Conservation (phyloP, 2,329 filamentous ascomycete genomes). For the Malbranchea zuffiana region DNA sequence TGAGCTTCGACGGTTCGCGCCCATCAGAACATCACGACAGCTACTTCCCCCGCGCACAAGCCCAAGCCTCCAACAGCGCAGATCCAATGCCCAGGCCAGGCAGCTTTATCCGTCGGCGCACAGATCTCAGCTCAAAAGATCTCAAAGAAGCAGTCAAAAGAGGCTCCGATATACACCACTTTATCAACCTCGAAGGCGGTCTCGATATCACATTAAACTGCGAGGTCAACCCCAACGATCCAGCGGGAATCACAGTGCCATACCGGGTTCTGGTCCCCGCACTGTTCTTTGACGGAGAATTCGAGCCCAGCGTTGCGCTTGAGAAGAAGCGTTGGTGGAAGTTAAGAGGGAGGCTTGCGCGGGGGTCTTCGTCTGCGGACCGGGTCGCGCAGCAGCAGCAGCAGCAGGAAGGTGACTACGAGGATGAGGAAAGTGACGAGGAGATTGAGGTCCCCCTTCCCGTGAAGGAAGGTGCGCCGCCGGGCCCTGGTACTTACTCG, state of each 20-base stretch:
- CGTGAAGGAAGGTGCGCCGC: no score
- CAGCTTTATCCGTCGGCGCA: slow-evolving; percentile 57
- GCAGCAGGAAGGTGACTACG: slow-evolving; percentile 1
- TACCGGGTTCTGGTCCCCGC: slow-evolving; percentile 80
- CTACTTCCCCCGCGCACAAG: slow-evolving; percentile 22
- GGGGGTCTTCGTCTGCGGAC: not conserved
- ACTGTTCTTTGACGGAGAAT: slow-evolving; percentile 44
- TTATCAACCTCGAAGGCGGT: slow-evolving; percentile 67
- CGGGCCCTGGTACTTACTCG: not conserved
- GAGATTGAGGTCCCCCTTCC: slow-evolving; percentile 8
- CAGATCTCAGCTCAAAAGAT: slow-evolving; percentile 54
- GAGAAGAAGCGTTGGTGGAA: slow-evolving; percentile 31
- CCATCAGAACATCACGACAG: slow-evolving; percentile 24
- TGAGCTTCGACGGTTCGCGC: slow-evolving; percentile 28
- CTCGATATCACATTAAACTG: slow-evolving; percentile 82
- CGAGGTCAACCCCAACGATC: slow-evolving; percentile 76
- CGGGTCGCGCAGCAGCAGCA: slow-evolving; percentile 20
- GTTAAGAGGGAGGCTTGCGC: not conserved
- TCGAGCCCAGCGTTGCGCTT: slow-evolving; percentile 27
- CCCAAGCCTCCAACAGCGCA: slow-evolving; percentile 10
- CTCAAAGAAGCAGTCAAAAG: slow-evolving; percentile 46
- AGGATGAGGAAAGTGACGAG: slow-evolving; percentile 7
- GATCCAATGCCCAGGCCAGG: slow-evolving; percentile 26
- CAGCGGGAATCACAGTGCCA: slow-evolving; percentile 73
- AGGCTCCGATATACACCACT: slow-evolving; percentile 42